A percentile compares a stretch with the other conserved stretches of the same genome.
These are phyloP conservation scores for Colletotrichum horii DNA, from an alignment of 2,329 filamentous ascomycete genomes.

Conservation along the genomic window DNA sequence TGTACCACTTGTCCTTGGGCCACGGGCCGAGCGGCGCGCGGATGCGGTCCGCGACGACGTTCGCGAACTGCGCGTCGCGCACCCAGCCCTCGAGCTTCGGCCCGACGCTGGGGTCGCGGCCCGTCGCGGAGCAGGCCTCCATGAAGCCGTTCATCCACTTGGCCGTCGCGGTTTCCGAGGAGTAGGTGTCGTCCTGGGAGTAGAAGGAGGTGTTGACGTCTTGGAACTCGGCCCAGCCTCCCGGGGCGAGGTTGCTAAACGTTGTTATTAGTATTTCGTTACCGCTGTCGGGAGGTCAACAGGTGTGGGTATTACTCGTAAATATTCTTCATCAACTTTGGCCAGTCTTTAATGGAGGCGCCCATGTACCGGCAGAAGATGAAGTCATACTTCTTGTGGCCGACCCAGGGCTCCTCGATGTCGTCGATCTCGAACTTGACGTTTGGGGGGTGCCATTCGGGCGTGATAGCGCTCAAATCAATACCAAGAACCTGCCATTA, in stretches of 20 bases:
- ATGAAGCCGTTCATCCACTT: conserved; percentile 25
- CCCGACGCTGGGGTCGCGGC: conserved; percentile 35
- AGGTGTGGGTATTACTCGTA: neutral
- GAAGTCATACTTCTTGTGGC: conserved; percentile 36
- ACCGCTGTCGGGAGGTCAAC: fast-evolving
- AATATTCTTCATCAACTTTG: conserved; percentile 3
- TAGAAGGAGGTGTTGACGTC: conserved; percentile 25
- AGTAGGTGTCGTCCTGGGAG: conserved; percentile 27
- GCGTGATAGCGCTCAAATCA: conserved; percentile 5
- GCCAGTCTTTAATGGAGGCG: conserved; percentile 10
- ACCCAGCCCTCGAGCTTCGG: conserved; percentile 34
- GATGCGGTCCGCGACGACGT: conserved; percentile 32
- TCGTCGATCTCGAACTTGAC: conserved; percentile 71
- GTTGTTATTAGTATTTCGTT: neutral
- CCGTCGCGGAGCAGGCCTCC: conserved; percentile 25
- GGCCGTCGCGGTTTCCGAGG: neutral
- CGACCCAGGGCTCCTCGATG: conserved; percentile 55
- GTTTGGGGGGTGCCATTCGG: conserved; percentile 56
- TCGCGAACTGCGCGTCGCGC: conserved; percentile 40
- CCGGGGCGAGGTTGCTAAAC: conserved; percentile 35
- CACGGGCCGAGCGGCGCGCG: conserved; percentile 39
- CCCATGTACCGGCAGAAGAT: conserved; percentile 30
- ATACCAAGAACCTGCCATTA: neutral
- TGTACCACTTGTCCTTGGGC: conserved; percentile 34
- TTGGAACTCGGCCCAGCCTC: conserved; percentile 35